Evolutionary conservation across 2,329 filamentous ascomycete species (phyloP).

Genomic region (Sphaerulina musiva): DNA sequence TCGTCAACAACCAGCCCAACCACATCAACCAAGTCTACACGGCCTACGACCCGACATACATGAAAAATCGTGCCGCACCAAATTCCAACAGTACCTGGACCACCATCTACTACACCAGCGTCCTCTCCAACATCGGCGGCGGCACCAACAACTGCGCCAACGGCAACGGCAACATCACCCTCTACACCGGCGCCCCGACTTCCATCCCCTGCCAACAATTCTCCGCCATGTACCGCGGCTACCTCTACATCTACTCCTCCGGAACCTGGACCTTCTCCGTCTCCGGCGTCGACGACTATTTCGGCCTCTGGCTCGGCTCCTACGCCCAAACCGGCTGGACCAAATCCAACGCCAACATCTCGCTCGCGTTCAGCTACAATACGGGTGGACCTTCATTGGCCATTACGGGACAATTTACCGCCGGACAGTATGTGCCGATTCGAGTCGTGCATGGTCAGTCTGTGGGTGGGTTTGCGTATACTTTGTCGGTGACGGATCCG

Average conservation of each 20-base stretch:
- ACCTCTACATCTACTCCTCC: constrained; percentile 9
- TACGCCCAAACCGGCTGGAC: constrained; percentile 10
- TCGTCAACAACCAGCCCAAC: constrained; percentile 9
- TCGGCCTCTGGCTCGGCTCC: constrained; percentile 6
- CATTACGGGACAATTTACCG: background rate
- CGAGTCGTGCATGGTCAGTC: constrained; percentile 13
- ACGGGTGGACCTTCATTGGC: background rate
- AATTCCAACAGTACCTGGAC: constrained; percentile 8
- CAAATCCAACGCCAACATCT: constrained; percentile 10
- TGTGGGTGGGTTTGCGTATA: constrained; percentile 8
- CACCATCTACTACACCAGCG: constrained; percentile 11
- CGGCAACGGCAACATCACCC: background rate
- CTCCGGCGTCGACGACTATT: constrained; percentile 9
- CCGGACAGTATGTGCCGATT: constrained; percentile 10
- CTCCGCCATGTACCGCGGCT: constrained; percentile 9
- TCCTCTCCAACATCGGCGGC: constrained; percentile 2
- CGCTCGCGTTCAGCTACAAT: constrained; percentile 2
- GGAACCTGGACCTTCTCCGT: constrained; percentile 10
- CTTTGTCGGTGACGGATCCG: constrained; percentile 7
- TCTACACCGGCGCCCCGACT: background rate
- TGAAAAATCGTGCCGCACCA: constrained; percentile 3
- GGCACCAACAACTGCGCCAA: constrained; percentile 3
- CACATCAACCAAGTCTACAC: constrained; percentile 5
- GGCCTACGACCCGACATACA: constrained; percentile 9
- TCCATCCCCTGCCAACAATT: constrained; percentile 10